phyloP scores from a whole-genome alignment of 176 grass and related monocot species.

The Oryza coarctata region DNA sequence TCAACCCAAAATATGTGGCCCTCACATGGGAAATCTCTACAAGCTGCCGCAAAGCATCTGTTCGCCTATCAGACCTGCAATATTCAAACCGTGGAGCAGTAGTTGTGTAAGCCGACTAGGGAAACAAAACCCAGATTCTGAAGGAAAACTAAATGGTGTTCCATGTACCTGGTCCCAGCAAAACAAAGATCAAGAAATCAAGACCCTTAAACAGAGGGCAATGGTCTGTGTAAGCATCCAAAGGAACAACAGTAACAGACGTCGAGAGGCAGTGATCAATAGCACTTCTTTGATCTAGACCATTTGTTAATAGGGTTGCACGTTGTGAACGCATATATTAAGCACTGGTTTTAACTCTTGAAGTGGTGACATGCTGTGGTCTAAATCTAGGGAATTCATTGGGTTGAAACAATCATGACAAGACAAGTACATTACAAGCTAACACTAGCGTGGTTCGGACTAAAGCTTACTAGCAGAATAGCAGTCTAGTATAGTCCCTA shows the following conservation, averaged over 20 bases:
- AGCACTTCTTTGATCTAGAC: background rate
- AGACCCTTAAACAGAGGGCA: constrained; percentile 39
- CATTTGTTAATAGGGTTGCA: constrained; percentile 21
- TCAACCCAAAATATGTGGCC: constrained; percentile 28
- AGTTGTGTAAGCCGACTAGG: constrained; percentile 33
- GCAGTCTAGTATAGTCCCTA: background rate
- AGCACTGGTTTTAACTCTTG: background rate
- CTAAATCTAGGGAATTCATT: background rate
- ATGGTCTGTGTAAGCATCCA: constrained; percentile 36
- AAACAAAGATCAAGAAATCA: constrained; percentile 18
- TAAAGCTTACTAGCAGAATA: background rate
- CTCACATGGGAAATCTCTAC: constrained; percentile 37
- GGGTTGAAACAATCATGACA: background rate
- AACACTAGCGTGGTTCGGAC: background rate
- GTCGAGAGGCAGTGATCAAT: background rate
- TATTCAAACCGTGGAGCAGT: constrained; percentile 46
- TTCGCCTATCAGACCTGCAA: background rate
- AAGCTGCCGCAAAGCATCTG: constrained; percentile 27
- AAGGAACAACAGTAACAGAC: constrained; percentile 28
- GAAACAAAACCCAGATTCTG: constrained; percentile 38
- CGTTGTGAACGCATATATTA: background rate
- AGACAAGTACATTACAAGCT: background rate
- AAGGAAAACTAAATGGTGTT: constrained; percentile 36
- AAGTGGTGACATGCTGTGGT: background rate
- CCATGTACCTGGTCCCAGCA: constrained; percentile 24